Base-by-base conservation (phyloP, 345 rosid genomes). In the Linum lewisii region DNA sequence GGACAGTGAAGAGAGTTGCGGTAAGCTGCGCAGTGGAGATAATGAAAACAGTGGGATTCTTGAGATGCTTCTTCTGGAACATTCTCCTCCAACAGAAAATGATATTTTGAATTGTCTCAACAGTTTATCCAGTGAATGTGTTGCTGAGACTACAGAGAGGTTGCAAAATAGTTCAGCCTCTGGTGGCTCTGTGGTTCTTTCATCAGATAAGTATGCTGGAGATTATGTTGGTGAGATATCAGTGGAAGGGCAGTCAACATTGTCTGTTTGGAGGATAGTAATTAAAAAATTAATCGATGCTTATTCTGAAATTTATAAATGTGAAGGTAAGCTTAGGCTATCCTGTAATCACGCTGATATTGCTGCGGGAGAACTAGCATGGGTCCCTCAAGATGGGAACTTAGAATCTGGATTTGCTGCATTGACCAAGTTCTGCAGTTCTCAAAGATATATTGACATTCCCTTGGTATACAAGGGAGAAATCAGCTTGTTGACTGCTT, bases 221-320 rank as follows among this genome's bases (percentile, higher is more conserved):
- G 81, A 79, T 72, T 87, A 79, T 69, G 76, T 89, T 58, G 95
- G 94, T 56, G 84, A 82, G 67, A 80, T 93, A 73, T 75, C 75
- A 54, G 94, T 77, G 59, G 95, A 87, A 82, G 95, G 77, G 52
- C 69, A 60, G 65, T 89, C 97, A n/a, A 62, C 79, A 45, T 75
- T 74, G 65, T 80, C 73, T 58, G 97, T 95, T 62, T 93, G 99
- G 99, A 82, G 72, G 76, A 67, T 59, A 57, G 59, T 85, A 78
- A 73, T 89, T 59, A 72, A 77, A 62, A 85, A 82, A 73, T 66
- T 93, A 54, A 62, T 82, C 47, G 83, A 82, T 66, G 79, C 78
- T 59, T 93, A 71, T 63, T 75, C 74, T 64, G 74, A 73, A 52
- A 69, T 76, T 26, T 57, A 66, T 72, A 76, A 70, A 63, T 66